These are phyloP conservation scores for Wallacemonas collosoma DNA, from an alignment of 208 protist genomes.

Conservation along the genomic window DNA sequence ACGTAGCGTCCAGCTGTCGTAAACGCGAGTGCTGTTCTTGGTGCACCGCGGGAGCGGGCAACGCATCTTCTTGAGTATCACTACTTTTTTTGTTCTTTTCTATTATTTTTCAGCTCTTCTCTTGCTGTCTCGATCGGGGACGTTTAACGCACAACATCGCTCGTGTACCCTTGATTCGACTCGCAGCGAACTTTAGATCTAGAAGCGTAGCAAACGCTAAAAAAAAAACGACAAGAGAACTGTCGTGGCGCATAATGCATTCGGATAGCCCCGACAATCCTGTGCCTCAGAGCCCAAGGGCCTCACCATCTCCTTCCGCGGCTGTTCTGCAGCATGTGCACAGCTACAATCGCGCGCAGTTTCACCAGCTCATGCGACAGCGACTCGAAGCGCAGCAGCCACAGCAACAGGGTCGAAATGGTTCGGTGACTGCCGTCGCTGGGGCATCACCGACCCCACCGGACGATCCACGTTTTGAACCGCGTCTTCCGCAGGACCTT, in stretches of 20 bases:
- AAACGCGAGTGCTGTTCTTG: too few relatives aligned
- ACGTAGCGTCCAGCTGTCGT: too few relatives aligned
- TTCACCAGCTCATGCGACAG: constrained; percentile 18
- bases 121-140: background rate
- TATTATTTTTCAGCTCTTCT: constrained; percentile 11
- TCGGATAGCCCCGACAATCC: background rate
- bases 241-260: background rate
- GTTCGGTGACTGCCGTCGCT: background rate
- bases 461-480: constrained; percentile 1
- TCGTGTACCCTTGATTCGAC: too few relatives aligned
- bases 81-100: background rate
- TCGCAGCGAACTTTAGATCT: too few relatives aligned
- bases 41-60: too few relatives aligned
- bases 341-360: background rate
- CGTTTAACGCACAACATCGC: background rate
- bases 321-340: constrained; percentile 7
- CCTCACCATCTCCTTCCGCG: background rate
- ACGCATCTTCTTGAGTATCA: background rate
- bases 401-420: background rate
- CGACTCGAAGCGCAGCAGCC: constrained; percentile 3
- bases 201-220: too few relatives aligned
- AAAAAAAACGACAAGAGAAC: too few relatives aligned
- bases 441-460: background rate
- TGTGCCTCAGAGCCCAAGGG: background rate
- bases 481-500: background rate